Percentiles rank a stretch among this genome's conserved stretches.
Conservation (phyloP, 306 rosid species). For the Quercus engelmannii region DNA sequence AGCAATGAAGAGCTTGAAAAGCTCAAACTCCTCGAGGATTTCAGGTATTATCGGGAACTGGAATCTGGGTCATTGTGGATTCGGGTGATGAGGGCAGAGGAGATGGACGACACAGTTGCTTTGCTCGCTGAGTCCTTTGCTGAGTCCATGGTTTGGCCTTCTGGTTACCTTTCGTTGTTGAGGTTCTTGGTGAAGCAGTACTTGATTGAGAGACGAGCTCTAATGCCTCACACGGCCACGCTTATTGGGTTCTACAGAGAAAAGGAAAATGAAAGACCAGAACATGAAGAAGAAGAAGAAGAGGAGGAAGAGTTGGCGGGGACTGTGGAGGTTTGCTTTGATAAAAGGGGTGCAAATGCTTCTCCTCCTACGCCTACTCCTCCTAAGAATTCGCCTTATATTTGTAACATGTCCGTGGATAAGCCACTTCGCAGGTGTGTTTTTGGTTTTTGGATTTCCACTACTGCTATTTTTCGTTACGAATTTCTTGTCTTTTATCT, state of each 20-base stretch:
- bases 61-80: constrained; percentile 69
- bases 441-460: constrained; percentile 5
- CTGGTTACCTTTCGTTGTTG: constrained; percentile 50
- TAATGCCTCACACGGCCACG: constrained; percentile 74
- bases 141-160: constrained; percentile 66
- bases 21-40: constrained; percentile 52
- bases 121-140: constrained; percentile 80
- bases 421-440: constrained; percentile 63
- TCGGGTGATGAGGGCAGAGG: constrained; percentile 70
- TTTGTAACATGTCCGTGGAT: constrained; percentile 68
- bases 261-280: not conserved
- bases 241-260: constrained; percentile 68
- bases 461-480: not conserved
- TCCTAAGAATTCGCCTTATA: constrained; percentile 72
- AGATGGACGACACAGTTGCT: constrained; percentile 47
- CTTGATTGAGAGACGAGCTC: constrained; percentile 53
- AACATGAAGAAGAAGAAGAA: constrained; percentile 15
- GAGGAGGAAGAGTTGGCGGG: constrained; percentile 54
- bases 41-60: constrained; percentile 47
- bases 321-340: constrained; percentile 84
- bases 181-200: constrained; percentile 70
- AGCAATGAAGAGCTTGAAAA: constrained; percentile 51
- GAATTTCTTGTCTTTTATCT: not conserved
- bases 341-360: constrained; percentile 59
- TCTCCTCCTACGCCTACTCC: constrained; percentile 78